These are phyloP conservation scores for Talaromyces ruber DNA, from an alignment of 495 filamentous ascomycete species.

Conservation along the genomic window DNA sequence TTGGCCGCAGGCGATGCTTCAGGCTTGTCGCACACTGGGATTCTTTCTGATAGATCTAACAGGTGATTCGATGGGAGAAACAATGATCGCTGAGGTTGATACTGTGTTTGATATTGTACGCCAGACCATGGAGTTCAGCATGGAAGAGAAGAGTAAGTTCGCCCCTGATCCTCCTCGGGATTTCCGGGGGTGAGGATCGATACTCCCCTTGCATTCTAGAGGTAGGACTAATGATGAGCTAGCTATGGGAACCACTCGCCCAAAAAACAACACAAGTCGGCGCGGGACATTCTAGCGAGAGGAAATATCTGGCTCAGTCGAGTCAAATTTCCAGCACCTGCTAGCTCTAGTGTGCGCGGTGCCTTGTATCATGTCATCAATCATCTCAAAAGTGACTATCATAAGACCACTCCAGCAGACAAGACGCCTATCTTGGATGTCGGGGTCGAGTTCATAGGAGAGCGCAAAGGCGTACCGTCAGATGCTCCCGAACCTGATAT, in stretches of 20 bases:
- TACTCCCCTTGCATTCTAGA: not conserved
- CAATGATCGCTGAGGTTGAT: not conserved
- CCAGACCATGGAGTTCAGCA: not conserved
- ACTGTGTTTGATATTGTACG: not conserved
- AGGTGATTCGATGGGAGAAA: not conserved
- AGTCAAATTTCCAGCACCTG: not conserved
- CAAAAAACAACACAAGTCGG: not conserved
- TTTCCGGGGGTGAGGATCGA: not conserved
- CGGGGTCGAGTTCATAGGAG: conserved; percentile 1
- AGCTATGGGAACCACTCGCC: conserved; percentile 5
- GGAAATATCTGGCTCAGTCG: not conserved
- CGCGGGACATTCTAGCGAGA: not conserved
- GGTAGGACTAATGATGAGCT: not conserved
- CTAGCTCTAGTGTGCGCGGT: not conserved
- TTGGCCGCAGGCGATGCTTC: not conserved
- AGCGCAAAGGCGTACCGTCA: not conserved
- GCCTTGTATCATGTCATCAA: conserved; percentile 3
- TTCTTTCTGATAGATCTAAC: not conserved
- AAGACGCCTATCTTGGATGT: conserved; percentile 4
- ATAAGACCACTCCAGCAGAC: not conserved
- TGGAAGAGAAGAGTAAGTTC: not conserved
- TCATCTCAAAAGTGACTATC: not conserved
- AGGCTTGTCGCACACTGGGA: not conserved
- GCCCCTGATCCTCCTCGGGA: not conserved
- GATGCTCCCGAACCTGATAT: conserved; percentile 2